phyloP scores from a whole-genome alignment of 306 rosid genomes.

The Cicer bijugum region DNA sequence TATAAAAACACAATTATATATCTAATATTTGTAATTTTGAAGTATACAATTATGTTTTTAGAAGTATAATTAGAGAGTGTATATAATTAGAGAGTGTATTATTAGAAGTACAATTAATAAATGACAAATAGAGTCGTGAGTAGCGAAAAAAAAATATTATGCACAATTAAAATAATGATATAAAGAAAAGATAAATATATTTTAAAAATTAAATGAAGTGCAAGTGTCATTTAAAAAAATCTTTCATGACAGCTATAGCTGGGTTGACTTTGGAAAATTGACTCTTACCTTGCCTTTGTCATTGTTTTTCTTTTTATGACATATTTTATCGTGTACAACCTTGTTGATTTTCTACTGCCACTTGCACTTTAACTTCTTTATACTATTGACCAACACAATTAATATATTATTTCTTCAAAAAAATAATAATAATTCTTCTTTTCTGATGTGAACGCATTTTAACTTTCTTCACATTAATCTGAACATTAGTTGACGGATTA shows the following conservation, averaged over 20 bases:
- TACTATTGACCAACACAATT: background rate
- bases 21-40: no score
- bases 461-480: background rate
- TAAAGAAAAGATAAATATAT: no score
- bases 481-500: background rate
- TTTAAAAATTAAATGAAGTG: no score
- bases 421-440: background rate
- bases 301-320: background rate
- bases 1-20: no score
- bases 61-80: no score
- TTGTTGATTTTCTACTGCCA: background rate
- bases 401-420: background rate
- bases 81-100: no score
- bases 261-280: background rate
- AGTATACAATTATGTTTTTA: no score
- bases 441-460: background rate
- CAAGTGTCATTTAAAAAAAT: no score
- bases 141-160: no score
- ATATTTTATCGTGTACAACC: background rate
- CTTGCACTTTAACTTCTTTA: background rate
- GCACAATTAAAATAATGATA: no score
- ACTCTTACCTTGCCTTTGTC: background rate
- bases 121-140: no score
- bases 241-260: background rate
- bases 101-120: no score